Evolutionary conservation across 495 filamentous ascomycete genomes (phyloP).

Genomic region (Hyaloscypha variabilis): DNA sequence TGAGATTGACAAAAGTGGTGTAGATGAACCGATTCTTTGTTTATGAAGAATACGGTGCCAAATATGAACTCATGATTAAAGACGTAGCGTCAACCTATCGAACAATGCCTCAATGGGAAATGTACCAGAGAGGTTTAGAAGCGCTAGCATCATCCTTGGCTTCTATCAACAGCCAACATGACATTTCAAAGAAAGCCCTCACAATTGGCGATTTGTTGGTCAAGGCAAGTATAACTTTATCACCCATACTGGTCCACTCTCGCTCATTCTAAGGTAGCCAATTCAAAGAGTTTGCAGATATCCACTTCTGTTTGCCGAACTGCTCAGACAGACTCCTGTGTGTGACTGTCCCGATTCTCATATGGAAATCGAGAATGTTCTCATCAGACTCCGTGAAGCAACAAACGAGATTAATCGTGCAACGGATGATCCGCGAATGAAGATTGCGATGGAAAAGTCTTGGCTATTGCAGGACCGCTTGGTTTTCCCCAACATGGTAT

Average conservation of each 20-base stretch:
- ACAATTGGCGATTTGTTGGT: conserved; percentile 86
- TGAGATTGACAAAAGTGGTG: background rate
- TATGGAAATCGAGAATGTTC: conserved; percentile 73
- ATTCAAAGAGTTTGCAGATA: conserved; percentile 95
- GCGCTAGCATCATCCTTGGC: conserved; percentile 75
- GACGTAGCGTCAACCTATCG: conserved; percentile 71
- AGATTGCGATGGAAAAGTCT: conserved; percentile 64
- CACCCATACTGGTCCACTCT: background rate
- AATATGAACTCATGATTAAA: conserved; percentile 80
- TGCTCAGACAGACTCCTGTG: conserved; percentile 79
- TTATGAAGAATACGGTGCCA: conserved; percentile 87
- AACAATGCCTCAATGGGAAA: conserved; percentile 73
- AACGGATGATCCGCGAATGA: conserved; percentile 63
- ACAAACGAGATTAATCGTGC: conserved; percentile 78
- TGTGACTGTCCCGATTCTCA: conserved; percentile 82
- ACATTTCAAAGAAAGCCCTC: conserved; percentile 70
- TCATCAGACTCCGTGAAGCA: conserved; percentile 70
- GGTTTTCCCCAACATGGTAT: conserved; percentile 70
- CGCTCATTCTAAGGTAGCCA: conserved; percentile 60
- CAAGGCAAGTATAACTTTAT: conserved; percentile 64
- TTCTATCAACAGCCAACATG: conserved; percentile 65
- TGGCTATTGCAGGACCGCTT: conserved; percentile 82
- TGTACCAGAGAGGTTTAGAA: conserved; percentile 87
- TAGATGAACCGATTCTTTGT: conserved; percentile 80
- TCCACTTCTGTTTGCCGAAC: conserved; percentile 80